Evolutionary conservation across 805 yeast genomes (phyloP), one percentile per base, ranked within the genome.

Genomic region (Candida hungchunana): DNA sequence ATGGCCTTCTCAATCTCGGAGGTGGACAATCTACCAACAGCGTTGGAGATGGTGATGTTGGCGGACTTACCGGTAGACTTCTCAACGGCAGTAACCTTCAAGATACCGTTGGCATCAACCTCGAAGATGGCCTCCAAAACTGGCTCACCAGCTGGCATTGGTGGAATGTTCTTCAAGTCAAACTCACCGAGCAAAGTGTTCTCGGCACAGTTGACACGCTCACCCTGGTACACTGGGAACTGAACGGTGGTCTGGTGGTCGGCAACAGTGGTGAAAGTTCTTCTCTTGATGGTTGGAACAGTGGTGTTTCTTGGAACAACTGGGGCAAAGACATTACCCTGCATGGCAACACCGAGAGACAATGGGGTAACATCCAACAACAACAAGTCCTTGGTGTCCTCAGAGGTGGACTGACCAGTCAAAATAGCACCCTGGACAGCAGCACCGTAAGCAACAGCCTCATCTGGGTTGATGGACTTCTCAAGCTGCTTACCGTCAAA

Each of bases 221-320:
- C 98, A 82, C 98, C 98, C 79, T 90, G 97, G 81, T 83, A 90
- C 53, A 90, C 97, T 71, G 95, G 97, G 84, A 90, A 88, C 72
- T 86, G 93, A 52, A 90, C 97, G 56, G 96, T 86, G 63, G 97
- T 90, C 77, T 90, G 98, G 79, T 86, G 87, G 79, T 90, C 98
- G 58, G 84, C 95, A 62, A 86, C 95, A 56, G 98, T 90, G 65
- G 98, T 88, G 87, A 90, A 90, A 57, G 95, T 90, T 77, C 95
- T 88, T 66, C 96, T 83, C 84, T 90, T 90, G 73, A 88, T 84
- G 69, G 97, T 90, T 71, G 98, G 98, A 58, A 90, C 95, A 60
- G 97, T 90, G 58, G 97, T 85, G 85, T 93, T 93, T 79, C 98
- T 88, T 75, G 96, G 96, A 57, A 93, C 95, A 67, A 93, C 95